Percentiles rank a stretch among this genome's conserved stretches.
These are phyloP conservation scores for Rosa hybrid DNA, from an alignment of 331 rosid genomes.

Conservation along the genomic window DNA sequence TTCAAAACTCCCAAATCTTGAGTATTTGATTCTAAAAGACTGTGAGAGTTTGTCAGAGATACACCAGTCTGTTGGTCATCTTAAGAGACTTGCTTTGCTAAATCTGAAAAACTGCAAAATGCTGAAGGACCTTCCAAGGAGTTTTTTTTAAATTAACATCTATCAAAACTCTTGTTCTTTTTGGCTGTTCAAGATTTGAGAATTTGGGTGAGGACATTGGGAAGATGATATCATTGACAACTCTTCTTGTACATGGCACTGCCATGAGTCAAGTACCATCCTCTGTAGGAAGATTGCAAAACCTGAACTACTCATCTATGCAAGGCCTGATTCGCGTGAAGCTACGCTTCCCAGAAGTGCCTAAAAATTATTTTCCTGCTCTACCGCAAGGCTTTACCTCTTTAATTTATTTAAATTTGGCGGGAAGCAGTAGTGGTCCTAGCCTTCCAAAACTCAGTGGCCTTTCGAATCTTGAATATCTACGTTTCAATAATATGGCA, in stretches of 20 bases:
- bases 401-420: too few species aligned
- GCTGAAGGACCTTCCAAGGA: neutral
- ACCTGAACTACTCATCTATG: too few species aligned
- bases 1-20: neutral
- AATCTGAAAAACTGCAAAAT: neutral
- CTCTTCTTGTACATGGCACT: conserved; percentile 1
- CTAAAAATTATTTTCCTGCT: neutral
- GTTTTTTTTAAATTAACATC: too few species aligned
- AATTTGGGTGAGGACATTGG: neutral
- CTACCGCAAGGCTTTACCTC: neutral
- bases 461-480: neutral
- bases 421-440: neutral
- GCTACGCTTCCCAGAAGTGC: neutral
- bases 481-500: too few species aligned
- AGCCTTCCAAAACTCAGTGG: neutral
- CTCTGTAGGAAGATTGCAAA: too few species aligned
- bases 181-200: neutral
- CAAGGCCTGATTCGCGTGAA: too few species aligned
- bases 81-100: neutral
- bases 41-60: neutral
- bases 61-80: neutral
- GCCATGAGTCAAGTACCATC: conserved; percentile 6
- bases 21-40: conserved; percentile 3
- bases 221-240: neutral
- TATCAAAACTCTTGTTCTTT: neutral